Conservation (phyloP, 129 eudicot species). For the Chrysanthemum lavandulifolium region DNA sequence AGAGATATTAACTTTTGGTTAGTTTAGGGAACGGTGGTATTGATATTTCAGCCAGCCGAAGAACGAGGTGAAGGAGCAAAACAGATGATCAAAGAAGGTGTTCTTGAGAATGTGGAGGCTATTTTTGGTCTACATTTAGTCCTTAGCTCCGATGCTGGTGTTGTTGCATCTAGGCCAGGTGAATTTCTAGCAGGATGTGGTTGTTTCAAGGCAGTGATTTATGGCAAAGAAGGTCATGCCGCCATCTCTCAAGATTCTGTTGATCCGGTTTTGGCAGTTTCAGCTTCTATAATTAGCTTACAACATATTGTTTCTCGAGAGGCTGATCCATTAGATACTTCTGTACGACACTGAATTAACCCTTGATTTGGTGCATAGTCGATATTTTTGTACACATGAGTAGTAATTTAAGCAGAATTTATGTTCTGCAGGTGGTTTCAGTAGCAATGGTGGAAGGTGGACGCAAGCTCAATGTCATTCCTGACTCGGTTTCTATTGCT, state of each 20-base stretch:
- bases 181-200: slow-evolving; percentile 71
- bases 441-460: slow-evolving; percentile 63
- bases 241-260: slow-evolving; percentile 40
- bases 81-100: slow-evolving; percentile 57
- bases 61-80: slow-evolving; percentile 69
- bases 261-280: slow-evolving; percentile 69
- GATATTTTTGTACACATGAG: neutral
- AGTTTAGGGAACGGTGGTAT: slow-evolving; percentile 54
- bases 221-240: slow-evolving; percentile 50
- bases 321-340: slow-evolving; percentile 57
- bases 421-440: slow-evolving; percentile 57
- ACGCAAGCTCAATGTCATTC: slow-evolving; percentile 39
- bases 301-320: slow-evolving; percentile 70
- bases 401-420: neutral
- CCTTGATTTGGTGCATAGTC: neutral
- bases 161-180: slow-evolving; percentile 56
- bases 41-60: slow-evolving; percentile 81
- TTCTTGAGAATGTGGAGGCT: slow-evolving; percentile 54
- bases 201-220: slow-evolving; percentile 56
- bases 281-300: slow-evolving; percentile 59
- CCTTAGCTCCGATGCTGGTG: slow-evolving; percentile 41
- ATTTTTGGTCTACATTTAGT: slow-evolving; percentile 59
- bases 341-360: slow-evolving; percentile 32
- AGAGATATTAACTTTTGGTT: neutral
- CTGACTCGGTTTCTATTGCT: slow-evolving; percentile 48